These are phyloP conservation scores for Nasturtium officinale DNA, from an alignment of 345 rosid genomes.

Conservation along the genomic window DNA sequence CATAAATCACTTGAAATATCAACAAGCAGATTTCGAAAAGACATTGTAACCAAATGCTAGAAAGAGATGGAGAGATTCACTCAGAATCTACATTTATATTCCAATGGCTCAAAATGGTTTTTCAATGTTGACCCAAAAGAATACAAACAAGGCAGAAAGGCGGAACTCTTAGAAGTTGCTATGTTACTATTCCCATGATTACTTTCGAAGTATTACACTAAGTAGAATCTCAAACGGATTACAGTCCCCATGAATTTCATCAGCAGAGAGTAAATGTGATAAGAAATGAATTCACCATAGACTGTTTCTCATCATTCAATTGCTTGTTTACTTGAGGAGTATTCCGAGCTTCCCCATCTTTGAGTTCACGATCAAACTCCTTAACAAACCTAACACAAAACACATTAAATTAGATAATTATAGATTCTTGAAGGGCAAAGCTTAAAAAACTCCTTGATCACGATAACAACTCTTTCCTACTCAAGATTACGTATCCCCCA, in stretches of 20 bases:
- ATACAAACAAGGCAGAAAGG: background rate
- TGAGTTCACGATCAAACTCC: conserved; percentile 83
- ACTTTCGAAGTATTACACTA: background rate
- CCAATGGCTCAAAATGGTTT: background rate
- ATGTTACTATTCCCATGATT: background rate
- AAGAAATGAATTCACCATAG: conserved; percentile 63
- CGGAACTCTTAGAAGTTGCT: background rate
- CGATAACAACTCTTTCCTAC: background rate
- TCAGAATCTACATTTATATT: background rate
- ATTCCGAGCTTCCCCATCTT: conserved; percentile 74
- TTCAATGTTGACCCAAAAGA: background rate
- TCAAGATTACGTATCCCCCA: background rate
- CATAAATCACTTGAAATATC: conserved; percentile 21
- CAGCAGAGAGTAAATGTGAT: background rate
- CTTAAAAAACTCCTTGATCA: background rate
- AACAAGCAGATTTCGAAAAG: conserved; percentile 14
- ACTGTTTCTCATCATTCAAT: conserved; percentile 93
- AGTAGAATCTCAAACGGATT: background rate
- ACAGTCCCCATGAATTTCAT: background rate
- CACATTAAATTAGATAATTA: background rate
- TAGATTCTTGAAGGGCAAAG: background rate
- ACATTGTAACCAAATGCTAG: conserved; percentile 8
- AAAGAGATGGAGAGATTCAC: conserved; percentile 14
- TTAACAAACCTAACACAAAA: conserved; percentile 68
- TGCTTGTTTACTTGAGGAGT: conserved; percentile 73